phyloP scores from a whole-genome alignment of 352 stramenopile species.

The Elongisporangium prolatum region DNA sequence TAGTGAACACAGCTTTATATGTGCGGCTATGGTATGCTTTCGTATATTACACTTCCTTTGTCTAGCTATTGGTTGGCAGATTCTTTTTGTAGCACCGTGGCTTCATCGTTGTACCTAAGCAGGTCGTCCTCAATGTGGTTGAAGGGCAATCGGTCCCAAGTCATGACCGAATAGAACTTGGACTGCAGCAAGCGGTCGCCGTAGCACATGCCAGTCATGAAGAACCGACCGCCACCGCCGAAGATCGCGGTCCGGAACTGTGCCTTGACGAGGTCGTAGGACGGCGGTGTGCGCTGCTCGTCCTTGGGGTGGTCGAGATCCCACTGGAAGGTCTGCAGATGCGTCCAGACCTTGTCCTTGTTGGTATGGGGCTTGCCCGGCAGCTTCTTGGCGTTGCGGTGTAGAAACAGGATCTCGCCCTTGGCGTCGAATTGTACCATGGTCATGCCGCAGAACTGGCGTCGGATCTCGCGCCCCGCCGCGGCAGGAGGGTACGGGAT shows the following conservation, averaged over 20 bases:
- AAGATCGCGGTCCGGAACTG: conserved; percentile 18
- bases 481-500: conserved; percentile 32
- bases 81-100: conserved; percentile 12
- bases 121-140: conserved; percentile 41
- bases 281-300: conserved; percentile 1
- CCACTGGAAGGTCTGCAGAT: conserved; percentile 21
- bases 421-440: conserved; percentile 37
- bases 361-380: conserved; percentile 11
- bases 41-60: not conserved
- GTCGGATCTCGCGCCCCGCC: conserved; percentile 31
- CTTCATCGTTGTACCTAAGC: conserved; percentile 22
- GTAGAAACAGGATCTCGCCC: conserved; percentile 37
- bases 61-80: conserved; percentile 12
- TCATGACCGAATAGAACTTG: conserved; percentile 16
- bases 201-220: conserved; percentile 27
- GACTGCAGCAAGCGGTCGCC: conserved; percentile 17
- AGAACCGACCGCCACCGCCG: conserved; percentile 12
- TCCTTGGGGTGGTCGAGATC: not conserved
- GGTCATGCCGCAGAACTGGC: conserved; percentile 44
- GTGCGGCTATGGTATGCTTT: not conserved
- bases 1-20: not conserved
- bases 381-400: conserved; percentile 48
- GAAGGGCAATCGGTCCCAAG: conserved; percentile 21
- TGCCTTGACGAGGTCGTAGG: conserved; percentile 17
- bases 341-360: conserved; percentile 21